Evolutionary conservation across 2,329 filamentous ascomycete species (phyloP), one percentile per base, ranked within the genome.

Genomic region (Fusarium domesticum): DNA sequence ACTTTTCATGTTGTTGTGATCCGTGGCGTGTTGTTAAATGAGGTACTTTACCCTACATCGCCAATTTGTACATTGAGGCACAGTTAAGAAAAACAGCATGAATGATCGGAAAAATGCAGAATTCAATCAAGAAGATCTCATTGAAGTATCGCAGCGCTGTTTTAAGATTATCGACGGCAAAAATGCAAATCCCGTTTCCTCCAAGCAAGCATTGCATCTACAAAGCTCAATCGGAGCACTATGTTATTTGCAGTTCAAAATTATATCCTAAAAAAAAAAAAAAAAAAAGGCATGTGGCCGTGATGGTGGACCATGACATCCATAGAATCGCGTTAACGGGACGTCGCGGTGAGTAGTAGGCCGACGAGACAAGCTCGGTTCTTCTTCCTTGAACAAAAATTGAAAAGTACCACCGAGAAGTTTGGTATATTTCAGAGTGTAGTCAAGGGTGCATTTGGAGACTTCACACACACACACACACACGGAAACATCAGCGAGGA

Each of bases 351-450:
- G 84, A 88, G 84, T 87, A 83, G 70, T 67, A 67, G 75, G 76
- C 56, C 39, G 18, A 37, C 18, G 34, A 37, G 11, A 7, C 17
- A 16, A 42, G 23, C 23, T 33, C 36, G 50, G 59, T 83, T 70
- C 56, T 74, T 90, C 81, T 90, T 77, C 85, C 85, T 89, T 73
- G 77, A 79, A 81, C 81, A 80, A 89, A 89, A 89, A 89, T 88
- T 85, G 85, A 86, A 81, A 82, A 75, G 77, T 73, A 83, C 83
- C 84, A 89, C 74, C 70, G 80, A 61, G 75, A 67, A 71, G 70
- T 35, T 68, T 70, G 77, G 81, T 81, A 79, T 74, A 78, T 81
- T 77, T 87, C 86, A 85, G 85, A 89, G 85, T 90, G 85, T 87
- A 87, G 83, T 78, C 77, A 84, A 87, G 83, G 79, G 62, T 63